Conservation (phyloP, 2,329 filamentous ascomycete genomes). For the Aspergillus niger region DNA sequence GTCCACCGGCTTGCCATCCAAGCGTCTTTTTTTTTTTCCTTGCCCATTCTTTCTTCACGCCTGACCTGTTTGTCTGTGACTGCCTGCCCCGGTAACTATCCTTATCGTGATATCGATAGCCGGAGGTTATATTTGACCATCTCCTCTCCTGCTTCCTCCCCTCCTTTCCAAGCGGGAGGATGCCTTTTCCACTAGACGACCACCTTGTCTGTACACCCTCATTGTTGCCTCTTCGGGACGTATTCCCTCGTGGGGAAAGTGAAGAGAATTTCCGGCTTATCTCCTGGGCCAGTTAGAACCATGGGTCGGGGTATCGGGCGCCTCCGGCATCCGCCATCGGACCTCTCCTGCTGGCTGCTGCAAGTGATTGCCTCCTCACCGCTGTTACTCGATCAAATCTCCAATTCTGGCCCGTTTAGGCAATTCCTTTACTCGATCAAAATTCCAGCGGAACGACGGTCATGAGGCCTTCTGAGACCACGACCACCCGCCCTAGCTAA, state of each 20-base stretch:
- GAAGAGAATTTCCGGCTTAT: constrained; percentile 1
- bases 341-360: constrained; percentile 7
- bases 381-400: constrained; percentile 35
- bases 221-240: constrained; percentile 24
- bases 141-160: neutral
- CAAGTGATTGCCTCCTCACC: constrained; percentile 4
- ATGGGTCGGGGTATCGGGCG: constrained; percentile 27
- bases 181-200: neutral
- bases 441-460: neutral
- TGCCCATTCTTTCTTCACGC: neutral
- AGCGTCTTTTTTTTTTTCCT: constrained; percentile 1
- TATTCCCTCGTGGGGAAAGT: neutral
- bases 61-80: neutral
- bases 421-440: constrained; percentile 22
- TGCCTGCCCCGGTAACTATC: neutral
- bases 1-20: constrained; percentile 1
- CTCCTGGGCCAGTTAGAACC: constrained; percentile 13
- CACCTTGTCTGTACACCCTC: constrained; percentile 24
- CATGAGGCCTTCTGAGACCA: neutral
- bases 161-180: neutral
- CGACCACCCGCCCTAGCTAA: neutral
- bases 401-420: constrained; percentile 23
- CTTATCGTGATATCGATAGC: neutral
- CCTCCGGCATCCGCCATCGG: constrained; percentile 31
- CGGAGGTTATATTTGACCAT: neutral